Evolutionary conservation across 257 asterid species (phyloP), one percentile per base, ranked within the genome.

Genomic region (Salvia miltiorrhiza): DNA sequence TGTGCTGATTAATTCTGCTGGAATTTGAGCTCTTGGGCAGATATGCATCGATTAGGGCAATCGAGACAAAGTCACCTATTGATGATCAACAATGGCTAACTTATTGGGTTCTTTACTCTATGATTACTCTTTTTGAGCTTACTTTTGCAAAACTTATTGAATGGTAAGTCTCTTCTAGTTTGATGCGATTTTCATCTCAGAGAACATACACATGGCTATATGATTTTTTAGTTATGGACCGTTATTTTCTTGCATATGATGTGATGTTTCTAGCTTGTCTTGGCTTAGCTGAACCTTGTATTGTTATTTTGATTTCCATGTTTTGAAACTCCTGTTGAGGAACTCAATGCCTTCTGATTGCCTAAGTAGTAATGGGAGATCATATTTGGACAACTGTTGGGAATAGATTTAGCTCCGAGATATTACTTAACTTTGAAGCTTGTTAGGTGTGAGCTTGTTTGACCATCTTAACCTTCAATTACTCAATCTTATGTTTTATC

Each of bases 71-170:
- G 78, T 88, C 96, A 1, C 83, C 96, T 13, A 73, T 77, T 43
- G 99, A 94, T 79, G 97, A 94, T 87, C 97, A 94, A 74, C 99
- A 94, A 71, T 94, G 99, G 99, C 97, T 94, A 45, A 94, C 97
- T 73, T 94, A 94, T 41, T 94, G 99, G 99, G 84, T 94, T 73
- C 87, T 94, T 65, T 91, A 94, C 87, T 94, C 99, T 39, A 89
- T 94, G 97, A 86, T 94, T 68, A 94, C 99, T 12, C 92, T 94
- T 23, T 87, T 91, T 48, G 97, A 94, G 90, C 97, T 91, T 11
- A 91, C 99, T 19, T 94, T 94, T 73, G 90, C 96, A 1, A 89
- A 85, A 68, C 77, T 94, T 54, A 85, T 94, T 20, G 99, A 94
- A 79, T 91, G 99, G 99, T 94, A 57, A 63, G 78, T 60, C 30